Evolutionary conservation across 1,284 basidiomycete genomes (phyloP).

Genomic region (Mycena sp.): DNA sequence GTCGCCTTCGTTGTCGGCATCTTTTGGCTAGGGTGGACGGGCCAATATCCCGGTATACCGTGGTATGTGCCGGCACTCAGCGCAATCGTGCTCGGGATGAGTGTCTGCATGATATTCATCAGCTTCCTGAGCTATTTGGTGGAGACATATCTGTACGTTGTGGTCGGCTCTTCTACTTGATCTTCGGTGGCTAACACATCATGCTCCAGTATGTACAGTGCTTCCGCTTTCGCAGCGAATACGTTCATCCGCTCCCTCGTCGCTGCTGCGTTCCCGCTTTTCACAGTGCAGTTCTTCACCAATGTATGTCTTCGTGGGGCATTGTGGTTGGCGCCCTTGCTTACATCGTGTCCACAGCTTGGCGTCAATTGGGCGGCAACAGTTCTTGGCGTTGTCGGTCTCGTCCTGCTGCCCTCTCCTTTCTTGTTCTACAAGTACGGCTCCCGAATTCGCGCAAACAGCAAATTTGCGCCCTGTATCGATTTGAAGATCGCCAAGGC

Average conservation of each 20-base stretch:
- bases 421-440: constrained; percentile 74
- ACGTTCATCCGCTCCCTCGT: constrained; percentile 74
- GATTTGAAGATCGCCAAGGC: constrained; percentile 39
- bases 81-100: constrained; percentile 62
- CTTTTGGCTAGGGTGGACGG: constrained; percentile 77
- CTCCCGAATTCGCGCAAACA: constrained; percentile 56
- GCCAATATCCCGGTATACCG: constrained; percentile 62
- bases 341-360: constrained; percentile 46
- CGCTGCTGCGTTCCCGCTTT: constrained; percentile 79
- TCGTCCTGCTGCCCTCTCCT: constrained; percentile 65
- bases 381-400: constrained; percentile 61
- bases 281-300: constrained; percentile 71
- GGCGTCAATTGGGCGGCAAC: constrained; percentile 69
- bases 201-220: constrained; percentile 61
- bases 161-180: background rate
- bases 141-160: constrained; percentile 62
- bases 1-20: constrained; percentile 63
- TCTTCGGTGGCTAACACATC: background rate
- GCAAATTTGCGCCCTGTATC: constrained; percentile 64
- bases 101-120: constrained; percentile 71
- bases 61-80: constrained; percentile 72
- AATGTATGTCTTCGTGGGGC: constrained; percentile 45
- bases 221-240: constrained; percentile 80
- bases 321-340: background rate
- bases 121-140: constrained; percentile 69